Base-by-base conservation (phyloP, 139 green algal species). In the Coelastrella sp. region DNA sequence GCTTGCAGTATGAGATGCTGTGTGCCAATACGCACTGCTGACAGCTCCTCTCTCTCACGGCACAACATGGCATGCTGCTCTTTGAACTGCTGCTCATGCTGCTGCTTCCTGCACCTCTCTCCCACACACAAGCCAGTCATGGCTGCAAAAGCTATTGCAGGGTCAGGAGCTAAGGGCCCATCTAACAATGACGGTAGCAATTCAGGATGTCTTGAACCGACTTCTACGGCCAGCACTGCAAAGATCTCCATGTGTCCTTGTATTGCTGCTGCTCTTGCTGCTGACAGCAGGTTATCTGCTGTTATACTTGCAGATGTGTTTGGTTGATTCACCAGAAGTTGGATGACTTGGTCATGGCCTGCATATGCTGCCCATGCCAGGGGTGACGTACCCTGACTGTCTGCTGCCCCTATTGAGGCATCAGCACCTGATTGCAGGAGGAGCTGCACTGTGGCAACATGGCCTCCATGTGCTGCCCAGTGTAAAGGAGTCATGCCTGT, bases 1-100 rank as follows among this genome's bases (percentile, higher is more conserved):
- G 40, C 71, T 17, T 63, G 71, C 41, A 79, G n/a, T 7, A 79
- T 63, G 6, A 79, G 27, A 37, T 79, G 71, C 41, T 79, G 71
- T 30, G 50, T 37, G 19, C 71, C 71, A 0, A 11, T n/a, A 3
- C 17, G 27, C 41, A 62, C 15, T 23, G 71, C 71, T 40, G 15
- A 3, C 40, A 79, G 41, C 71, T 79, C 71, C 71, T 79, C 41
- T n/a, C 41, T 35, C 71, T 79, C n/a, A 19, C 4, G 25, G 11
- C n/a, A 23, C 71, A 79, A 32, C 41, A 13, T 11, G 41, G 15
- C 41, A 3, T 38, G 43, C 41, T 79, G 43, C 71, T 38, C 8
- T 27, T 62, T 3, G 8, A 62, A 37, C 37, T 41, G 4, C 41
- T 30, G 3, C 71, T 79, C 25, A 25, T 45, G 43, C 71, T 37